Evolutionary conservation across 371 early-diverging fungal species (phyloP).

Genomic region (Mucor ambiguus): DNA sequence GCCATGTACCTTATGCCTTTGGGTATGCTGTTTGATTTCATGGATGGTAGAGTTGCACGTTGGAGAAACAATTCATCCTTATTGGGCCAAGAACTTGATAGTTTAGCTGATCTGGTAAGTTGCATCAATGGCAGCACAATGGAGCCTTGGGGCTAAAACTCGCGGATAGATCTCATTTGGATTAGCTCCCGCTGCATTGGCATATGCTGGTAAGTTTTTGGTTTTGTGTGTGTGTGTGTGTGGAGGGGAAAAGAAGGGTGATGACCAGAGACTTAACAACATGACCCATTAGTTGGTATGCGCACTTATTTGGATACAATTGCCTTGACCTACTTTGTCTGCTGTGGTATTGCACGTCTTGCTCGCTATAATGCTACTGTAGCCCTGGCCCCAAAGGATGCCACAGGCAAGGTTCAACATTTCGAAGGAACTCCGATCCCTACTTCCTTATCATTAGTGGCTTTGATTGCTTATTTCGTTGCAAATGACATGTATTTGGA

Average conservation of each 20-base stretch:
- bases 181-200: constrained; percentile 85
- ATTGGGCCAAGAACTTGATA: constrained; percentile 82
- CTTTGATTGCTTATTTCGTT: constrained; percentile 70
- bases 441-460: constrained; percentile 72
- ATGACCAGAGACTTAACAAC: neutral
- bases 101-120: constrained; percentile 84
- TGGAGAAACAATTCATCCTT: constrained; percentile 78
- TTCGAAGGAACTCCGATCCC: constrained; percentile 96
- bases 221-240: neutral
- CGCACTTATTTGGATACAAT: constrained; percentile 79
- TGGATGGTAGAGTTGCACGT: constrained; percentile 90
- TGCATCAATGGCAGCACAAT: neutral
- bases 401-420: constrained; percentile 74
- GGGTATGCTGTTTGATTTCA: constrained; percentile 81
- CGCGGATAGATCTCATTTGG: constrained; percentile 75
- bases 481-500: constrained; percentile 55
- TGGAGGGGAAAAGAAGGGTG: neutral
- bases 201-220: constrained; percentile 62
- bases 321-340: constrained; percentile 83
- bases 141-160: neutral
- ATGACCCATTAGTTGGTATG: constrained; percentile 63
- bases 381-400: constrained; percentile 76
- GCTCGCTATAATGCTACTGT: constrained; percentile 91
- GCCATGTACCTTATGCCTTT: constrained; percentile 78
- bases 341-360: constrained; percentile 87